Evolutionary conservation across 768 basidiomycete species (phyloP), one percentile per base, ranked within the genome.

Genomic region (Mycena vitilis): DNA sequence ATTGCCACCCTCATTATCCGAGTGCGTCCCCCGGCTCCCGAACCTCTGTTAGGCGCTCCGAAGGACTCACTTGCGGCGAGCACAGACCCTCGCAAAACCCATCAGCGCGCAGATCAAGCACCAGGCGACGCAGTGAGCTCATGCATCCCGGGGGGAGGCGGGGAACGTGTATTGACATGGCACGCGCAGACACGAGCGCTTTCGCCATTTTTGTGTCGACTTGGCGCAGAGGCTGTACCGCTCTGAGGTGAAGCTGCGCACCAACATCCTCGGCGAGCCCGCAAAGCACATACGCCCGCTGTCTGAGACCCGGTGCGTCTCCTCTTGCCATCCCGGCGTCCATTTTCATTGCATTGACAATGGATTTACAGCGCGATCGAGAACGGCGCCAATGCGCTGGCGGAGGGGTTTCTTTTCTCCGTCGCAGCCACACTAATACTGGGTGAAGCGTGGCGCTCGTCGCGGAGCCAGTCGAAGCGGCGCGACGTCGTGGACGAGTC

Each of bases 21-120:
- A 75, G 91, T 90, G 81, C 82, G 90, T 81, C 9, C 51, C 44
- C 61, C 25, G 36, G 40, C 37, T 36, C 2, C 36, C 5, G 13
- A 7, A 20, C 15, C 45, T 1, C 45, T 47, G 20, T 47, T 15
- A 30, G 36, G 60, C 53, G 64, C 38, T 45, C 42, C 18, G 37
- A 16, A 30, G 30, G 30, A 59, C 48, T 36, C 37, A 52, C 25
- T 4, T 5, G 13, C 40, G n/a, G 13, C 40, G n/a, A 30, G 40
- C 34, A 22, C 47, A 94, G 93, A 95, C 93, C n/a, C 77, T 94
- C 75, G 93, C 93, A 60, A 95, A 94, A 79, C 93, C 94, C 58
- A 93, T 95, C 71, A 89, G 90, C 60, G 79, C 83, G 37, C 84
- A 84, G 58, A 80, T 95, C 53, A 94, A 89, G 79, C 82, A 82